A percentile compares a stretch with the other conserved stretches of the same genome.
These are phyloP conservation scores for Boletus insuetus DNA, from an alignment of 768 basidiomycete species.

Conservation along the genomic window DNA sequence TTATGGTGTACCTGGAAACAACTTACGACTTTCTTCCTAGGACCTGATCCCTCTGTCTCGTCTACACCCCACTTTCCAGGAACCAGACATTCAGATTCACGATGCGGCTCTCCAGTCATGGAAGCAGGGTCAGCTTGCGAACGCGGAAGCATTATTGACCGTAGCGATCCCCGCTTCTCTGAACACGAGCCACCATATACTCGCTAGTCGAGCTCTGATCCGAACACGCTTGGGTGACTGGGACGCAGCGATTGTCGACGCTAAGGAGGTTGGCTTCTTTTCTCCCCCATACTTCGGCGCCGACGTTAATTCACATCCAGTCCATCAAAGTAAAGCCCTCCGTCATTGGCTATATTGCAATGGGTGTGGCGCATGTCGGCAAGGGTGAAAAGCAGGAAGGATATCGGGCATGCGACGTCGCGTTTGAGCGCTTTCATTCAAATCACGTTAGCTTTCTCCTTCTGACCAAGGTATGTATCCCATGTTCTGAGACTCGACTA, in stretches of 20 bases:
- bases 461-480: background rate
- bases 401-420: slow-evolving; percentile 1
- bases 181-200: background rate
- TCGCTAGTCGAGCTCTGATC: background rate
- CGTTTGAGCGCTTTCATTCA: background rate
- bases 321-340: background rate
- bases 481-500: background rate
- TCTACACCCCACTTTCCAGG: background rate
- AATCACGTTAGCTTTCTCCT: background rate
- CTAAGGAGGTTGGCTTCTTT: background rate
- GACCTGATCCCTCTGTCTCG: background rate
- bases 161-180: background rate
- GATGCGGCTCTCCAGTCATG: background rate
- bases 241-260: background rate
- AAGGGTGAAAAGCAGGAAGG: background rate
- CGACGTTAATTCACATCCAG: background rate
- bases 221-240: background rate
- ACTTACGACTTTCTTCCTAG: background rate
- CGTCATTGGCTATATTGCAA: slow-evolving; percentile 4
- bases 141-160: background rate
- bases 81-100: background rate
- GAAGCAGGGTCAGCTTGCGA: background rate
- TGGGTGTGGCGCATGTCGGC: background rate
- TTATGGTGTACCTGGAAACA: background rate
- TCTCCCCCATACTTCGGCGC: too few species aligned